Evolutionary conservation across 495 filamentous ascomycete genomes (phyloP).

Genomic region (Xylaria nigripes): DNA sequence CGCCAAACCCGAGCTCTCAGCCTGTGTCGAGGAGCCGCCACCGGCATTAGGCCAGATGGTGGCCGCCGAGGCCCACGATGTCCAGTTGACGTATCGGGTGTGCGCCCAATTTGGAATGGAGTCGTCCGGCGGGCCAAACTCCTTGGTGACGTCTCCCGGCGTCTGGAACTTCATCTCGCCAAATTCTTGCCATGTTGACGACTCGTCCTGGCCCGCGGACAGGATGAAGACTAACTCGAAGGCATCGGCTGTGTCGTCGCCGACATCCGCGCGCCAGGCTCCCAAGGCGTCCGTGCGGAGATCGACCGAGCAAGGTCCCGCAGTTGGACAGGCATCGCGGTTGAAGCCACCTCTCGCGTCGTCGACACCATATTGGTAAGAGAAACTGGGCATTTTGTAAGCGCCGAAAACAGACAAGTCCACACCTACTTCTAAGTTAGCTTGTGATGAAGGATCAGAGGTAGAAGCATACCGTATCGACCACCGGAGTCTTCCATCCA

Average conservation of each 20-base stretch:
- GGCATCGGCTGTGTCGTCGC: slow-evolving; percentile 24
- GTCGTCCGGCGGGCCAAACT: slow-evolving; percentile 33
- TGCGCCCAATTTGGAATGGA: slow-evolving; percentile 28
- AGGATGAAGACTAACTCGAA: slow-evolving; percentile 37
- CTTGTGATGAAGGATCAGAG: neutral
- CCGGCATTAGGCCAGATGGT: slow-evolving; percentile 37
- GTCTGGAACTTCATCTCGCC: slow-evolving; percentile 35
- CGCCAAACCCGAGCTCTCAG: slow-evolving; percentile 35
- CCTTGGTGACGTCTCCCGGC: slow-evolving; percentile 29
- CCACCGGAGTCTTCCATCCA: slow-evolving; percentile 40
- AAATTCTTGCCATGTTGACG: slow-evolving; percentile 39
- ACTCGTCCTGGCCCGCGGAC: slow-evolving; percentile 37
- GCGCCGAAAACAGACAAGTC: slow-evolving; percentile 37
- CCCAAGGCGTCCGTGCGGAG: slow-evolving; percentile 33
- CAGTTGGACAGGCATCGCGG: slow-evolving; percentile 27
- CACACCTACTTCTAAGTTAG: slow-evolving; percentile 15
- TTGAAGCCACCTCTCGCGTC: slow-evolving; percentile 27
- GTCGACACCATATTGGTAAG: slow-evolving; percentile 32
- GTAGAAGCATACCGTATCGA: slow-evolving; percentile 21
- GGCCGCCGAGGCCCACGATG: slow-evolving; percentile 31
- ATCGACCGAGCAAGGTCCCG: slow-evolving; percentile 25
- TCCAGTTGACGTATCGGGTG: slow-evolving; percentile 37
- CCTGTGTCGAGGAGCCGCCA: slow-evolving; percentile 35
- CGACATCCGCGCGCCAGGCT: slow-evolving; percentile 34
- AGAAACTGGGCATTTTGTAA: slow-evolving; percentile 27